Percentiles rank a stretch among this genome's conserved stretches.
Conservation (phyloP, 192 early-diverging fungal species). For the Podochytrium sp. region DNA sequence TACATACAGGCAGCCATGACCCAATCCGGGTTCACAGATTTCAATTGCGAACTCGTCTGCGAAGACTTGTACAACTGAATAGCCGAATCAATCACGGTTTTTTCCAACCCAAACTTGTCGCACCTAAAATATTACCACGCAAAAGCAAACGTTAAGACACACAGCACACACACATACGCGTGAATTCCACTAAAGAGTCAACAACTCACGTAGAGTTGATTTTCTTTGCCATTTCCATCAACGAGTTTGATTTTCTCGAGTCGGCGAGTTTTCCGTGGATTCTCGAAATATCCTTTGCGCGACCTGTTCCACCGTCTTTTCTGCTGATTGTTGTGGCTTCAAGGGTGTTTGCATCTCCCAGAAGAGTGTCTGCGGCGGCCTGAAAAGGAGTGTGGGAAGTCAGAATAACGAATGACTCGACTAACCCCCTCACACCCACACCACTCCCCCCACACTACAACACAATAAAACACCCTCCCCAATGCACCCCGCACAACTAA, state of each 20-base stretch:
- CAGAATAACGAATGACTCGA: too few relatives aligned
- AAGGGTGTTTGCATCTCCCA: constrained; percentile 73
- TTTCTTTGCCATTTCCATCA: constrained; percentile 49
- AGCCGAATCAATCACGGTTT: constrained; percentile 75
- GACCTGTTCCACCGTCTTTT: constrained; percentile 75
- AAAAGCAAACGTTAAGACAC: neutral
- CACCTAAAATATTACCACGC: constrained; percentile 67
- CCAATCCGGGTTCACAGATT: constrained; percentile 80
- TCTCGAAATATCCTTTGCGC: constrained; percentile 71
- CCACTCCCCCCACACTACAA: too few relatives aligned
- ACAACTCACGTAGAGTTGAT: constrained; percentile 1
- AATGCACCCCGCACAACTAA: too few relatives aligned
- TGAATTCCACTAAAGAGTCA: neutral
- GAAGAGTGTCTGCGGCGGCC: constrained; percentile 74
- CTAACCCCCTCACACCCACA: too few relatives aligned
- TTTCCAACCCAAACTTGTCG: constrained; percentile 77
- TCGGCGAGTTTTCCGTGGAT: constrained; percentile 73
- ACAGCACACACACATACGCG: too few relatives aligned
- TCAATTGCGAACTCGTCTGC: constrained; percentile 79
- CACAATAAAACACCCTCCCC: too few relatives aligned
- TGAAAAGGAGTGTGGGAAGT: neutral
- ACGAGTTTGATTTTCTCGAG: constrained; percentile 72
- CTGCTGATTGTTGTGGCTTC: constrained; percentile 80
- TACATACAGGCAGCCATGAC: constrained; percentile 78
- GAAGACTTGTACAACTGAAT: constrained; percentile 87